A percentile compares a stretch with the other conserved stretches of the same genome.
phyloP scores from a whole-genome alignment of 768 basidiomycete genomes.

The Cantharellus cinnabarinus region DNA sequence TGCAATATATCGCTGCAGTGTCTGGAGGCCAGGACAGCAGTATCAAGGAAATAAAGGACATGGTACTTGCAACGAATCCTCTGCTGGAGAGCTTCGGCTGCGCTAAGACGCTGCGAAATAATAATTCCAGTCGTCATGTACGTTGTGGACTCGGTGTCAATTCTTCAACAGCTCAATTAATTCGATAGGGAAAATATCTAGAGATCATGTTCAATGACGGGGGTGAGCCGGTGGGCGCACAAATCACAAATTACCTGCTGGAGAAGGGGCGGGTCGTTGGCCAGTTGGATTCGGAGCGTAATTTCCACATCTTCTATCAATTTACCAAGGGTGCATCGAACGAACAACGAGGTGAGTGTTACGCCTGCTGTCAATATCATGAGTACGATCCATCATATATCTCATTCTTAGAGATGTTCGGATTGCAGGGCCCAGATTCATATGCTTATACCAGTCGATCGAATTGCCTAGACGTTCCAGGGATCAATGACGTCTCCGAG shows the following conservation, averaged over 20 bases:
- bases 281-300: conserved; percentile 87
- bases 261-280: conserved; percentile 96
- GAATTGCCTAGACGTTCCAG: conserved; percentile 77
- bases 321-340: conserved; percentile 89
- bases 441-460: conserved; percentile 87
- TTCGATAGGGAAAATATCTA: conserved; percentile 77
- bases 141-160: conserved; percentile 16
- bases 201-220: conserved; percentile 96
- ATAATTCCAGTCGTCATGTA: conserved; percentile 96
- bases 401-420: conserved; percentile 54
- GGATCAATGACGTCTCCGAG: conserved; percentile 77
- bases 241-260: conserved; percentile 94
- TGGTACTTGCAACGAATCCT: conserved; percentile 98
- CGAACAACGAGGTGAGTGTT: conserved; percentile 58
- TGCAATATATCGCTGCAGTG: conserved; percentile 98
- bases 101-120: conserved; percentile 95
- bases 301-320: conserved; percentile 99
- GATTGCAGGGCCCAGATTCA: conserved; percentile 85
- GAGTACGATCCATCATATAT: background rate
- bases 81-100: conserved; percentile 95
- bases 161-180: conserved; percentile 8
- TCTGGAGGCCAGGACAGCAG: conserved; percentile 73
- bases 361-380: background rate
- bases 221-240: conserved; percentile 89
- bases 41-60: conserved; percentile 96